Evolutionary conservation across 2,329 filamentous ascomycete species (phyloP), one percentile per base, ranked within the genome.

Genomic region (Stagonosporopsis chrysanthemi): DNA sequence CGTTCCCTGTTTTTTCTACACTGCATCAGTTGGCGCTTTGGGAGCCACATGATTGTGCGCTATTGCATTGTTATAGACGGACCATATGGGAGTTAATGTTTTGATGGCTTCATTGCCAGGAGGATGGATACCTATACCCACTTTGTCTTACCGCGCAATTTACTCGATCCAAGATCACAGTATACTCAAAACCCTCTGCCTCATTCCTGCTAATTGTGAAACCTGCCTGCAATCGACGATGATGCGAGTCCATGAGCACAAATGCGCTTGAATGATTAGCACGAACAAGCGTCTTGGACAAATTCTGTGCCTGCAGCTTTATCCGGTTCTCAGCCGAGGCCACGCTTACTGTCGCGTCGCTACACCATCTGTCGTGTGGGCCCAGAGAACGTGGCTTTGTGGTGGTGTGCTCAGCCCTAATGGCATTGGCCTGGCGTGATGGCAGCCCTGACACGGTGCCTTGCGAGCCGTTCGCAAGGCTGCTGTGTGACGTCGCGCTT

Each of bases 1-100:
- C 59, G 41, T 46, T 67, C 56, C 53, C 66, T 65, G 62, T 31
- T 70, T 68, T 67, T 43, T 22, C 60, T 42, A 55, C 48, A 56
- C 56, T 74, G 72, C 72, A 75, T 75, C 59, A 68, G 56, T 58
- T 67, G 73, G 72, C 70, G 71, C 69, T 65, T 42, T 53, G 56
- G 56, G 50, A 45, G 56, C 56, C 56, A 58, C 50, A 53, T 50
- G n/a, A 50, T 46, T 54, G 50, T 59, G 56, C 51, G 62, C 53
- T 46, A 62, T 60, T 59, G 60, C 60, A 65, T 64, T 48, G 58
- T 41, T 48, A 48, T 57, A 57, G 60, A 61, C 42, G 51, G 54
- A 48, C 52, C 52, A 52, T 54, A 56, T 61, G 58, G 67, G 62
- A 66, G 62, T 65, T 66, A 56, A 52, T 65, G 53, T 62, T 62